Evolutionary conservation across 177 flowering plant genomes (phyloP).

Genomic region (Tripterygium wilfordii): DNA sequence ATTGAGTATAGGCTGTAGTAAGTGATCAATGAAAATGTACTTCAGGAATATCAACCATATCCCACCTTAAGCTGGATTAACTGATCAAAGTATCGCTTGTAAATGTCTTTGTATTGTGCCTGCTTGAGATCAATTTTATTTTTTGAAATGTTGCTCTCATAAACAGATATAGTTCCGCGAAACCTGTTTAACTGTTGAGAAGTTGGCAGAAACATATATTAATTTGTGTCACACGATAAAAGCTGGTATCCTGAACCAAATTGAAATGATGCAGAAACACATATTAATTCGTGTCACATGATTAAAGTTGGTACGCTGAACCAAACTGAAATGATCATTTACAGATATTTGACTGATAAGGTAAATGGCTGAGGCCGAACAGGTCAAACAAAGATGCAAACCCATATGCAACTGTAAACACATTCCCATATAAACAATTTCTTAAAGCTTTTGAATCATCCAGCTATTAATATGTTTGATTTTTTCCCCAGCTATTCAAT

Average conservation of each 20-base stretch:
- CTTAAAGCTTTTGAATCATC: too few relatives aligned
- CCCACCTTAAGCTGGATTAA: slow-evolving; percentile 90
- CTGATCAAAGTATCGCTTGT: slow-evolving; percentile 90
- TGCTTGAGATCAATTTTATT: slow-evolving; percentile 82
- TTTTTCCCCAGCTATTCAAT: too few relatives aligned
- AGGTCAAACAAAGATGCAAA: too few relatives aligned
- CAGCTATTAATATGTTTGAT: too few relatives aligned
- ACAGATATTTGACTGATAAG: too few relatives aligned
- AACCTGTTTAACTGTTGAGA: slow-evolving; percentile 61
- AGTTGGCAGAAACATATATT: neutral
- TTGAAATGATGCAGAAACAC: too few relatives aligned
- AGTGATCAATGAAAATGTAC: slow-evolving; percentile 1
- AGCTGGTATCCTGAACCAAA: neutral
- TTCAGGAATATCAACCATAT: neutral
- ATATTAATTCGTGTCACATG: too few relatives aligned
- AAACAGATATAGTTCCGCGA: slow-evolving; percentile 81
- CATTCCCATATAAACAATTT: too few relatives aligned
- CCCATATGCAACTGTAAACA: too few relatives aligned
- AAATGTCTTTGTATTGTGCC: slow-evolving; percentile 85
- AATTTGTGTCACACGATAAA: neutral
- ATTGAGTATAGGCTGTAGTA: slow-evolving; percentile 2
- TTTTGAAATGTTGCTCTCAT: slow-evolving; percentile 72
- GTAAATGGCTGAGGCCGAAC: too few relatives aligned
- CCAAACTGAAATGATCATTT: too few relatives aligned
- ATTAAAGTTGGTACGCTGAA: too few relatives aligned